A percentile compares a stretch with the other conserved stretches of the same genome.
These are phyloP conservation scores for Phytopythium mirpurense DNA, from an alignment of 352 stramenopile species.

Conservation along the genomic window DNA sequence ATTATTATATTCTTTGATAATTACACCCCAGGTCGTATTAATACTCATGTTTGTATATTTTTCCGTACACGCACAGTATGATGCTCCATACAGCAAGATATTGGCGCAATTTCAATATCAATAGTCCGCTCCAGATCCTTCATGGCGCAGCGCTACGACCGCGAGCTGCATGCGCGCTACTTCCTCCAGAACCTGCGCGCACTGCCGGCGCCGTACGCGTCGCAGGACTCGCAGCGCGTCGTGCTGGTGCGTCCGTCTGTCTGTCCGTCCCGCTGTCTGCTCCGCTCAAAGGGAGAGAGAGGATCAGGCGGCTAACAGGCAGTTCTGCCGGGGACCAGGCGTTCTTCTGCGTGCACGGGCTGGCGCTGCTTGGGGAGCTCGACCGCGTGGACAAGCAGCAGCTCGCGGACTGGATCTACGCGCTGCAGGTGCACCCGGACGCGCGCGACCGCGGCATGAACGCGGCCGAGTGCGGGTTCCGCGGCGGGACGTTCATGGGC, in stretches of 20 bases:
- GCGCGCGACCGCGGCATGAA: constrained; percentile 57
- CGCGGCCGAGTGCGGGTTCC: constrained; percentile 66
- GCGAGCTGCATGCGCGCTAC: constrained; percentile 72
- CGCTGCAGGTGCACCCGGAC: constrained; percentile 72
- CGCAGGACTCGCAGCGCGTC: constrained; percentile 77
- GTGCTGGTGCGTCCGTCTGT: constrained; percentile 41
- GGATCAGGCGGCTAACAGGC: too few species aligned
- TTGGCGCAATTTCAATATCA: too few species aligned
- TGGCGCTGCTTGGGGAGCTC: constrained; percentile 75
- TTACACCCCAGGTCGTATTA: too few species aligned
- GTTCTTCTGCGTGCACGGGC: constrained; percentile 83
- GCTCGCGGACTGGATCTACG: constrained; percentile 87
- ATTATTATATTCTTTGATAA: too few species aligned
- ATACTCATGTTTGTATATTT: too few species aligned
- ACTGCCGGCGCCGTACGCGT: constrained; percentile 66
- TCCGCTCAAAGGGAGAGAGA: too few species aligned
- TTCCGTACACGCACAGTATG: too few species aligned
- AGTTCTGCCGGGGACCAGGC: constrained; percentile 20
- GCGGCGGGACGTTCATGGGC: constrained; percentile 58
- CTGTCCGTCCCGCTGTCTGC: too few species aligned
- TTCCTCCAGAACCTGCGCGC: constrained; percentile 75
- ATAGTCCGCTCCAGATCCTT: too few species aligned
- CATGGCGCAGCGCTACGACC: constrained; percentile 40
- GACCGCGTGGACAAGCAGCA: constrained; percentile 59
- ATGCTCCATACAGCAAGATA: too few species aligned